A percentile compares a stretch with the other conserved stretches of the same genome.
phyloP scores from a whole-genome alignment of 768 basidiomycete genomes.

The Calvatia gigantea region DNA sequence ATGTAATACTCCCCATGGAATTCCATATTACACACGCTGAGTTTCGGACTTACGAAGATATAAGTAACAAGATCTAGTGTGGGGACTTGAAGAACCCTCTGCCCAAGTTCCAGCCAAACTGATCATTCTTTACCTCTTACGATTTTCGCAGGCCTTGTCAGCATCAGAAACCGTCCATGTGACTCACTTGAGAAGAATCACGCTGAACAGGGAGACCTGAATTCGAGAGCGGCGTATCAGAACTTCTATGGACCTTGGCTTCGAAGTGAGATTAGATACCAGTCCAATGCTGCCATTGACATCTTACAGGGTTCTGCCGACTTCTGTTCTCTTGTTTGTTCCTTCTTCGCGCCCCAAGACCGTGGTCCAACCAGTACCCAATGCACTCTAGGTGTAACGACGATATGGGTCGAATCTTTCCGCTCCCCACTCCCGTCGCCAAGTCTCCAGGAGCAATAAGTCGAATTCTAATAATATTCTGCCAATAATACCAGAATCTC shows the following conservation, averaged over 20 bases:
- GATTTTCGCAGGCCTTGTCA: conserved; percentile 11
- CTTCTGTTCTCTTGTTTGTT: neutral
- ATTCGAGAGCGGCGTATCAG: conserved; percentile 11
- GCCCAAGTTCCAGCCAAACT: conserved; percentile 9
- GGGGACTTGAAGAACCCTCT: conserved; percentile 6
- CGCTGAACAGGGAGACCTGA: neutral
- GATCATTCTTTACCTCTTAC: neutral
- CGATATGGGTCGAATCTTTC: no score
- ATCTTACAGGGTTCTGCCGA: neutral
- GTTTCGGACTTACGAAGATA: conserved; percentile 2
- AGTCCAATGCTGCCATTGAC: neutral
- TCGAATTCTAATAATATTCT: no score
- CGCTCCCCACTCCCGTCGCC: no score
- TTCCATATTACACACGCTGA: neutral
- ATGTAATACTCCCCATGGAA: conserved; percentile 4
- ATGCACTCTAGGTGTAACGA: no score
- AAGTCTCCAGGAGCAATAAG: no score
- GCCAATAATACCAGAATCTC: no score
- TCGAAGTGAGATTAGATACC: neutral
- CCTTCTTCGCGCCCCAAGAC: neutral
- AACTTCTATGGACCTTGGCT: conserved; percentile 2
- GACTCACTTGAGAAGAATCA: conserved; percentile 1
- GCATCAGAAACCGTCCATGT: conserved; percentile 7
- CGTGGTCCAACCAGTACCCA: no score
- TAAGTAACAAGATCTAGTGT: neutral